Percentiles rank a stretch among this genome's conserved stretches.
These are phyloP conservation scores for Diaporthe capsici DNA, from an alignment of 2,329 filamentous ascomycete species.

Conservation along the genomic window DNA sequence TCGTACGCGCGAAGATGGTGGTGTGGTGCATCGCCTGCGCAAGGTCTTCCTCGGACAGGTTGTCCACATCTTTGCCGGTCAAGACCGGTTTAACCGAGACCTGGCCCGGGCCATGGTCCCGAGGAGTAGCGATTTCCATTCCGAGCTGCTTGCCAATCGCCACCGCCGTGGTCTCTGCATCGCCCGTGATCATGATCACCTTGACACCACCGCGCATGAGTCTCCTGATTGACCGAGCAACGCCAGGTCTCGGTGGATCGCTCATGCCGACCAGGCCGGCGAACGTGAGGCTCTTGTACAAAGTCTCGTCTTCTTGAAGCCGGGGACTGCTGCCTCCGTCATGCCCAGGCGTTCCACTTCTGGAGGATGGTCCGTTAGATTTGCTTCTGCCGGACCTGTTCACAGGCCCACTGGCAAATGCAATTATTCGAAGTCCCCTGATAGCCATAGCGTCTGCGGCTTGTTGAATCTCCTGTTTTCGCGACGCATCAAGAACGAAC, in stretches of 20 bases:
- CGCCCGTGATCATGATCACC: conserved; percentile 99
- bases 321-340: conserved; percentile 56
- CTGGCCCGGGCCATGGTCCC: conserved; percentile 67
- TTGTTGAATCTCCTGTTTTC: conserved; percentile 80
- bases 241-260: conserved; percentile 91
- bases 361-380: conserved; percentile 54
- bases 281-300: conserved; percentile 88
- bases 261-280: conserved; percentile 97
- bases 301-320: conserved; percentile 73
- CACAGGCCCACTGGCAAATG: conserved; percentile 89
- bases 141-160: conserved; percentile 96
- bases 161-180: conserved; percentile 93
- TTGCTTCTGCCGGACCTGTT: conserved; percentile 60
- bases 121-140: conserved; percentile 80
- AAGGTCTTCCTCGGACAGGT: conserved; percentile 88
- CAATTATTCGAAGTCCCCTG: conserved; percentile 90
- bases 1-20: conserved; percentile 95
- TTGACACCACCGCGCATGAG: conserved; percentile 95
- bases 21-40: conserved; percentile 88
- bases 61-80: conserved; percentile 91
- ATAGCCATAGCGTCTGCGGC: conserved; percentile 90
- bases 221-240: conserved; percentile 88
- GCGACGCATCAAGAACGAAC: conserved; percentile 83
- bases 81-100: conserved; percentile 80
- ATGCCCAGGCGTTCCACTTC: conserved; percentile 67